These are phyloP conservation scores for Linum trigynum DNA, from an alignment of 345 rosid species.

Conservation along the genomic window DNA sequence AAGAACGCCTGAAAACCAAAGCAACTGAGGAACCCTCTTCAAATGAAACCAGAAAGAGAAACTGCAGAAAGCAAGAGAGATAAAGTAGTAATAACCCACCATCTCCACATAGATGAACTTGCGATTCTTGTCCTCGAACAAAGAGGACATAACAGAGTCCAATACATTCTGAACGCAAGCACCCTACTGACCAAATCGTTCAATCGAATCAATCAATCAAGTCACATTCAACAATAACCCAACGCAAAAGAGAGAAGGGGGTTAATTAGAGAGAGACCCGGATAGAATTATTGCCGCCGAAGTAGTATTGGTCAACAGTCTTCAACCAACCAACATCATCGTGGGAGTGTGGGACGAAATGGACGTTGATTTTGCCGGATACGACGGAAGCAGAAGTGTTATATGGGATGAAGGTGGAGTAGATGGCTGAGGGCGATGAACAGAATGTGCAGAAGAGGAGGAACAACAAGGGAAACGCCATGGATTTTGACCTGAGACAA, in stretches of 20 bases:
- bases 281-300: conserved; percentile 94
- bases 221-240: not conserved
- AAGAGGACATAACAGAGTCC: conserved; percentile 84
- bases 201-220: not conserved
- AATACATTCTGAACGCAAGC: conserved; percentile 91
- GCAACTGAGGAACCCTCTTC: not conserved
- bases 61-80: not conserved
- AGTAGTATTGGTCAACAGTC: conserved; percentile 97
- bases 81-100: conserved; percentile 28
- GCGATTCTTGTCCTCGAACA: conserved; percentile 81
- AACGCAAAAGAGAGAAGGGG: not conserved
- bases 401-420: conserved; percentile 59
- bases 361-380: conserved; percentile 80
- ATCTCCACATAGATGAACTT: conserved; percentile 78
- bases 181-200: conserved; percentile 32
- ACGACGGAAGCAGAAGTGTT: conserved; percentile 76
- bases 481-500: not conserved
- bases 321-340: conserved; percentile 98
- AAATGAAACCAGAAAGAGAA: not conserved
- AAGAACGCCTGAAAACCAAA: conserved; percentile 56
- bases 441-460: not conserved
- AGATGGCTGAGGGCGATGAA: not conserved
- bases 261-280: conserved; percentile 38
- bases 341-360: conserved; percentile 87
- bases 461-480: not conserved